Percentiles rank a stretch among this genome's conserved stretches.
phyloP scores from a whole-genome alignment of 2,329 filamentous ascomycete genomes.

The Neocucurbitaria cava region DNA sequence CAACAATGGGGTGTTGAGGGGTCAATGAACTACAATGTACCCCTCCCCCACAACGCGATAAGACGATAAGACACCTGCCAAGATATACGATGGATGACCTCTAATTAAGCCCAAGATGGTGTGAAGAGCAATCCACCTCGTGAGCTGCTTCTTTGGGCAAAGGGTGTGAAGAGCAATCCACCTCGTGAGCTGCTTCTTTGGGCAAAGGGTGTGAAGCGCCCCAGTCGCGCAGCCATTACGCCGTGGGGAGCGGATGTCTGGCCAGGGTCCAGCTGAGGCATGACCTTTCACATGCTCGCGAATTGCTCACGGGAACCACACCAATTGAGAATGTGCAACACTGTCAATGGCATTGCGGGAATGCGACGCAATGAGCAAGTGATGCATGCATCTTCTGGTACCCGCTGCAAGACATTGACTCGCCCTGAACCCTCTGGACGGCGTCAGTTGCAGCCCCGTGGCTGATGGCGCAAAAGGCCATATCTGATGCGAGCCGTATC shows the following conservation, averaged over 20 bases:
- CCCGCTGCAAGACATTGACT: constrained; percentile 43
- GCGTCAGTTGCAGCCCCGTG: constrained; percentile 38
- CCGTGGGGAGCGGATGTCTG: constrained; percentile 1
- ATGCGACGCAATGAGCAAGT: constrained; percentile 24
- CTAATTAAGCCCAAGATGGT: constrained; percentile 28
- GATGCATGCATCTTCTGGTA: constrained; percentile 30
- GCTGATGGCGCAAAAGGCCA: constrained; percentile 34
- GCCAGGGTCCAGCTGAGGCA: constrained; percentile 6
- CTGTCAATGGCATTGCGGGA: constrained; percentile 26
- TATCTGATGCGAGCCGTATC: constrained; percentile 29
- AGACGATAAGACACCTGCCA: constrained; percentile 28
- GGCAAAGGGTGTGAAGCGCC: constrained; percentile 11
- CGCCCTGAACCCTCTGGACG: constrained; percentile 31
- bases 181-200: constrained; percentile 37
- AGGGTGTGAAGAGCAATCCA: constrained; percentile 10
- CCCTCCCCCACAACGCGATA: constrained; percentile 33
- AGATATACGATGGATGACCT: constrained; percentile 23
- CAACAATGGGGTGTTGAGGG: constrained; percentile 9
- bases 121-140: constrained; percentile 32
- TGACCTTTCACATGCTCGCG: constrained; percentile 2
- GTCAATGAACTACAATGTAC: constrained; percentile 6
- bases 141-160: constrained; percentile 32
- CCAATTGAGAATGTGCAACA: constrained; percentile 8
- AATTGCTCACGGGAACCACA: constrained; percentile 10
- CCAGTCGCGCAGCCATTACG: constrained; percentile 8